Evolutionary conservation across 495 filamentous ascomycete species (phyloP), one percentile per base, ranked within the genome.

Genomic region (Filosporella fistucella): DNA sequence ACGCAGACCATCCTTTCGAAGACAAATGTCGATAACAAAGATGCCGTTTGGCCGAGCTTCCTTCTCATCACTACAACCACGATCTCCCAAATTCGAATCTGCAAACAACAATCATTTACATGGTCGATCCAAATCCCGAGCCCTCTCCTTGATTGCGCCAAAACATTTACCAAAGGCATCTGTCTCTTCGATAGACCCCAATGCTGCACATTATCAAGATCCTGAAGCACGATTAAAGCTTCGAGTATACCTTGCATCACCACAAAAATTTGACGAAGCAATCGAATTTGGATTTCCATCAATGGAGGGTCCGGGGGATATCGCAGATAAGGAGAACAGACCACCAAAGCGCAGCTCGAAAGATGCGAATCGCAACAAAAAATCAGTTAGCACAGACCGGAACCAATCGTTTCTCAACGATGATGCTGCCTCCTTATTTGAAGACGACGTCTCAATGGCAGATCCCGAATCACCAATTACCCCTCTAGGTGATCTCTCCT

Each of bases 251-350:
- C 75, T 95, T 2, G 85, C 86, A 14, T 96, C 91, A 1, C 86
- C 89, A 8, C 88, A 95, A 52, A 95, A 95, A 61, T 95, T 96
- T 49, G 93, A 97, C 58, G 91, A 96, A 68, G 90, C 88, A 1
- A 77, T 96, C 43, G 88, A 93, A 60, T 95, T 93, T 66, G 91
- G 91, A 4, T 96, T 96, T 54, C 89, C 90, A 0, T 81, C 87
- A 14, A 76, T 66, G 24, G 66, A 74, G 29, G 58, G 59, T 2
- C 49, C 67, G 20, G 59, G 63, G 0, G 59, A 51, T 22, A 50
- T 42, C 16, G 46, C 59, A n/a, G 45, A 57, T 20, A 61, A 62
- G 40, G 59, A 60, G 50, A 62, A 63, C 42, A 55, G 54, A 23
- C 44, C 53, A n/a, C 57, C 59, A 39, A 49, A 25, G 16, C 44